Percentiles rank a stretch among this genome's conserved stretches.
Conservation (phyloP, 2,329 filamentous ascomycete genomes). For the Pyrenochaeta sp. region DNA sequence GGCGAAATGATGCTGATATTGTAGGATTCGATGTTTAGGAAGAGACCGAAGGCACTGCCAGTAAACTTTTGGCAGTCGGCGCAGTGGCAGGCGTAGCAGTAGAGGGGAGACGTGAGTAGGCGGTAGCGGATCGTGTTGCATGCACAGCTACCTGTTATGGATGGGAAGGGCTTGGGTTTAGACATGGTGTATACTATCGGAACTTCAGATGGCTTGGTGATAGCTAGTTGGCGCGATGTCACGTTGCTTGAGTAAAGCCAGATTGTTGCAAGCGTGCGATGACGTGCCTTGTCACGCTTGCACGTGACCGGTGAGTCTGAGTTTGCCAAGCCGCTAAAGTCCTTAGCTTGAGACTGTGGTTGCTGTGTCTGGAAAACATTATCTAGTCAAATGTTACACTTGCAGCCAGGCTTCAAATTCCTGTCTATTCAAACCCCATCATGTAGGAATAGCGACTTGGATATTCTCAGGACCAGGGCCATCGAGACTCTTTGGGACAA, state of each 20-base stretch:
- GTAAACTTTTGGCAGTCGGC: slow-evolving; percentile 36
- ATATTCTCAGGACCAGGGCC: no score
- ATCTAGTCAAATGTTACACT: no score
- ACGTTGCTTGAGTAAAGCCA: background rate
- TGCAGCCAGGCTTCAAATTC: no score
- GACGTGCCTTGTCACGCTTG: background rate
- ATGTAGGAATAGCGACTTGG: no score
- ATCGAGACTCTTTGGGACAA: background rate
- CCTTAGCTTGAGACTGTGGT: background rate
- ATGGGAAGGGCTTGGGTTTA: slow-evolving; percentile 31
- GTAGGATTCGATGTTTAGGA: slow-evolving; percentile 35
- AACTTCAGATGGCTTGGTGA: background rate
- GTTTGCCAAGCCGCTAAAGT: background rate
- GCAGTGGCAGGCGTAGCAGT: slow-evolving; percentile 44
- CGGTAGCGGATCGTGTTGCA: slow-evolving; percentile 37
- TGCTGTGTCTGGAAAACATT: background rate
- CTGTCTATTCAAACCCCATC: no score
- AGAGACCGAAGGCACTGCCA: slow-evolving; percentile 33
- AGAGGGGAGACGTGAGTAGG: slow-evolving; percentile 38
- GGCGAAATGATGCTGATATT: slow-evolving; percentile 29
- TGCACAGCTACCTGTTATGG: slow-evolving; percentile 38
- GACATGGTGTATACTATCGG: slow-evolving; percentile 2
- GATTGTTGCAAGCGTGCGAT: background rate
- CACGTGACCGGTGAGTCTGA: background rate
- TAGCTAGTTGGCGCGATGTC: background rate